Percentiles rank a stretch among this genome's conserved stretches.
Evolutionary conservation across 495 filamentous ascomycete species (phyloP).

Genomic region (Aspergillus heteromorphus): DNA sequence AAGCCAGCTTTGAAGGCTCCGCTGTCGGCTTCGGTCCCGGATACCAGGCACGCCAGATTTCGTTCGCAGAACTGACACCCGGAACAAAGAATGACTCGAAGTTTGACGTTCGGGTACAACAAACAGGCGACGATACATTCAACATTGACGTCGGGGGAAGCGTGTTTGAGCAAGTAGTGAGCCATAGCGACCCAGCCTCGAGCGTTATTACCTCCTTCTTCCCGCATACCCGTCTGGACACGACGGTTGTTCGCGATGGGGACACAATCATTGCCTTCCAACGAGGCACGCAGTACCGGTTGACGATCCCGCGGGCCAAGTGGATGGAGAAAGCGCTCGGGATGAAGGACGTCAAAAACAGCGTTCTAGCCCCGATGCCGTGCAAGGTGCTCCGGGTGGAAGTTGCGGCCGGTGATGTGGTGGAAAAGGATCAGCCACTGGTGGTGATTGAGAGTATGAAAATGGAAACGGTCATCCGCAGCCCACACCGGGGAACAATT

Average conservation of each 20-base stretch:
- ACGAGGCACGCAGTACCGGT: conserved; percentile 67
- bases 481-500: conserved; percentile 75
- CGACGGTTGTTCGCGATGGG: conserved; percentile 66
- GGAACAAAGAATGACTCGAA: conserved; percentile 26
- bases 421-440: conserved; percentile 80
- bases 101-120: conserved; percentile 62
- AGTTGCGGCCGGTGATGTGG: conserved; percentile 70
- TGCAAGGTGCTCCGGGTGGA: conserved; percentile 87
- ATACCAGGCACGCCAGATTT: conserved; percentile 50
- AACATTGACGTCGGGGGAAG: conserved; percentile 55
- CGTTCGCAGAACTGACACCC: conserved; percentile 41
- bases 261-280: conserved; percentile 77
- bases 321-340: conserved; percentile 89
- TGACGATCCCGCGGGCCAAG: conserved; percentile 59
- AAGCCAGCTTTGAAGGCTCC: conserved; percentile 21
- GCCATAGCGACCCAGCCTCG: conserved; percentile 31
- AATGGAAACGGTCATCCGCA: conserved; percentile 97
- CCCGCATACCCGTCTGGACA: conserved; percentile 72
- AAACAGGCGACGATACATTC: conserved; percentile 58
- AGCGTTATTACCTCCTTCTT: conserved; percentile 54
- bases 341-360: conserved; percentile 72
- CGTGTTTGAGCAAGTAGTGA: conserved; percentile 41
- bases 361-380: conserved; percentile 88
- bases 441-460: conserved; percentile 99
- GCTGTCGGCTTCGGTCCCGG: conserved; percentile 49